Conservation (phyloP, 495 filamentous ascomycete genomes). For the Penicillium manginii region DNA sequence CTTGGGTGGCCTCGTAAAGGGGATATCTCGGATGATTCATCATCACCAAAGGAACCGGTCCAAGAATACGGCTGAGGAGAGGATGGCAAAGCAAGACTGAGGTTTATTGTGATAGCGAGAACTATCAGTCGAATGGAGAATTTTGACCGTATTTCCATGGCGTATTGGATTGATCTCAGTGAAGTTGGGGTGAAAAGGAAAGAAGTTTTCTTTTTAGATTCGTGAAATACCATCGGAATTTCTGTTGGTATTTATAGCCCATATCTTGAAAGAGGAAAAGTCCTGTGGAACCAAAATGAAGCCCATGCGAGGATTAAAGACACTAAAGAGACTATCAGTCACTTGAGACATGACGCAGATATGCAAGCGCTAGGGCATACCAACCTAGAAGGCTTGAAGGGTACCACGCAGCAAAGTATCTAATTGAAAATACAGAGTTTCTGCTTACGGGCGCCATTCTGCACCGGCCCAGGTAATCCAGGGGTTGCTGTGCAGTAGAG, state of each 20-base stretch:
- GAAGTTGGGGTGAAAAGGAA: not conserved
- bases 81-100: not conserved
- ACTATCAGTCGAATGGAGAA: not conserved
- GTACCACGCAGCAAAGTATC: constrained; percentile 9
- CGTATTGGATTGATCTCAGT: not conserved
- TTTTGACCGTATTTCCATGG: not conserved
- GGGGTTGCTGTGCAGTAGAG: too few relatives aligned
- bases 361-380: not conserved
- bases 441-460: not conserved
- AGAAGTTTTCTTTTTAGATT: not conserved
- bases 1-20: constrained; percentile 6
- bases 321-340: not conserved
- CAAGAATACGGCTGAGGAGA: not conserved
- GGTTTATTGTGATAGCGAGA: not conserved
- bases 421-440: not conserved
- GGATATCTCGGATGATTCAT: not conserved
- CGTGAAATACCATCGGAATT: not conserved
- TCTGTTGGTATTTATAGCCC: not conserved
- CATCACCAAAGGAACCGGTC: not conserved
- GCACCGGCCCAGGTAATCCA: not conserved
- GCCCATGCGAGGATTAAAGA: constrained; percentile 2
- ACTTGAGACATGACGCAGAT: not conserved
- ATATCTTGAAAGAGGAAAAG: not conserved
- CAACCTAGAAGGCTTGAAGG: not conserved
- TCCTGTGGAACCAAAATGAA: not conserved